These are phyloP conservation scores for Candida sp. DNA, from an alignment of 1,139 yeast species.

Conservation along the genomic window DNA sequence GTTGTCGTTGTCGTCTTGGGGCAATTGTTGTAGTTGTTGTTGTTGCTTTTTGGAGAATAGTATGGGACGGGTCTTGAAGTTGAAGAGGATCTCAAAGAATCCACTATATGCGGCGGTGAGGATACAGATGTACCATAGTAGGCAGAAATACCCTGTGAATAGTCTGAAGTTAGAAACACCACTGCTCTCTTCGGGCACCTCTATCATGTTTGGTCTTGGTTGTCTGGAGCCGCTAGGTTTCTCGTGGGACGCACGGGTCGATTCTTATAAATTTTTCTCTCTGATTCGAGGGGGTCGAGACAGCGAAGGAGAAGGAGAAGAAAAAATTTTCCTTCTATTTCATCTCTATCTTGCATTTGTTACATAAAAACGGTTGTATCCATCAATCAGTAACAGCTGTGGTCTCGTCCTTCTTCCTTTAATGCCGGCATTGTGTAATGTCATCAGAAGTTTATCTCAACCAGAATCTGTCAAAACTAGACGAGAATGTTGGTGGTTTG, in stretches of 20 bases:
- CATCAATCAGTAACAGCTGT: no score
- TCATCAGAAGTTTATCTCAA: no score
- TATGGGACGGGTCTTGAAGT: slow-evolving; percentile 34
- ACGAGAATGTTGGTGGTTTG: no score
- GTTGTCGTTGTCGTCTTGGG: not conserved
- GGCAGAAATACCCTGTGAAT: slow-evolving; percentile 19
- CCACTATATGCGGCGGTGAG: slow-evolving; percentile 50
- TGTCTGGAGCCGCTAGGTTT: not conserved
- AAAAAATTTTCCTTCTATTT: not conserved
- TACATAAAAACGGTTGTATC: not conserved
- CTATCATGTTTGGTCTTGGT: not conserved
- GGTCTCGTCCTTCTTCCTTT: no score
- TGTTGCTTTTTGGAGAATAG: slow-evolving; percentile 7
- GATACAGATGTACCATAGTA: slow-evolving; percentile 51
- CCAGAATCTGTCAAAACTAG: no score
- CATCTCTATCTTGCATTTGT: not conserved
- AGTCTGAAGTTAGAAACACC: slow-evolving; percentile 8
- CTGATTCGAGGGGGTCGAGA: not conserved
- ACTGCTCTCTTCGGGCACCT: not conserved
- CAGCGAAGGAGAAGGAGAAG: not conserved
- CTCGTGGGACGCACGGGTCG: not conserved
- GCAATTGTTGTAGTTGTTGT: not conserved
- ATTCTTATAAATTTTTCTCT: not conserved
- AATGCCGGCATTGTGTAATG: no score
- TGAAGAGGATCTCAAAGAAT: slow-evolving; percentile 44